Conservation (phyloP, 495 filamentous ascomycete species). For the Neurospora pannonica region DNA sequence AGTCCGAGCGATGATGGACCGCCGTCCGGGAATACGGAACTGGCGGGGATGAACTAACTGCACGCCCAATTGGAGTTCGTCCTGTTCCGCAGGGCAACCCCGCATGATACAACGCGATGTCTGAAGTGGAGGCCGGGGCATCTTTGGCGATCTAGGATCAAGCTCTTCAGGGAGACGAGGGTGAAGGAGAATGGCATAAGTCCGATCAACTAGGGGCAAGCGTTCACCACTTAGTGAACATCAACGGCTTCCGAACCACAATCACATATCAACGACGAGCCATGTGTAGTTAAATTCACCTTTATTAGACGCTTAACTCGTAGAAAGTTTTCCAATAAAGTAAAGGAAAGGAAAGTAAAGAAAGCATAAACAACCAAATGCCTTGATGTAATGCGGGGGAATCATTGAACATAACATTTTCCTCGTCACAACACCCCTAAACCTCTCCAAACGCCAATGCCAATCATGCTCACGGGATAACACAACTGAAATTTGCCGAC, state of each 20-base stretch:
- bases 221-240: not conserved
- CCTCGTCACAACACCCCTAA: not conserved
- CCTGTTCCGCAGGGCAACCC: not conserved
- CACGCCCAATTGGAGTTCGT: not conserved
- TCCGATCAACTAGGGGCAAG: not conserved
- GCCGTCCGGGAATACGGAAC: not conserved
- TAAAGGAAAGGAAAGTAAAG: not conserved
- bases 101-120: not conserved
- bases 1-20: not conserved
- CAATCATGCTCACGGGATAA: not conserved
- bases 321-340: not conserved
- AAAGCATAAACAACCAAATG: not conserved
- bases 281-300: not conserved
- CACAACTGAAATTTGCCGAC: not conserved
- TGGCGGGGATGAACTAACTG: not conserved
- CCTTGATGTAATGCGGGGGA: not conserved
- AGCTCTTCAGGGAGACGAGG: not conserved
- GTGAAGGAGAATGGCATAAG: not conserved
- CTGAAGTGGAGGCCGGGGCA: not conserved
- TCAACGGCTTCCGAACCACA: not conserved
- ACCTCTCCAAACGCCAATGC: not conserved
- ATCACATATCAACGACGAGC: not conserved
- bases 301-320: not conserved
- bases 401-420: not conserved
- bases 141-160: not conserved